These are phyloP conservation scores for Xylaria cubensis DNA, from an alignment of 495 filamentous ascomycete genomes.

Conservation along the genomic window DNA sequence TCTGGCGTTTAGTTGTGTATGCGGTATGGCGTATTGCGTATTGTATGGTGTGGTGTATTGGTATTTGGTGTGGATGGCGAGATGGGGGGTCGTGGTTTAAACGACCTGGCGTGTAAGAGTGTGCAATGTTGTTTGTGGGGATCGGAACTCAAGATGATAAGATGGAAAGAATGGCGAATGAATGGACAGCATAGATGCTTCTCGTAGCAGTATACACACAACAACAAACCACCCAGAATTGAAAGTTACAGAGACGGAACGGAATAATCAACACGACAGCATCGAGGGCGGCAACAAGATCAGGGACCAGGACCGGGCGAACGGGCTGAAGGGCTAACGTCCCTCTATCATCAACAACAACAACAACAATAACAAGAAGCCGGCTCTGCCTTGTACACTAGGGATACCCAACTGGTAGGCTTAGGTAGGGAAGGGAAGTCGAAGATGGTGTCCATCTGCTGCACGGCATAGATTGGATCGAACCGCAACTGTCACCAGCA, in stretches of 20 bases:
- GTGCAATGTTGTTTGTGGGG: slow-evolving; percentile 31
- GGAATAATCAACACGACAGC: slow-evolving; percentile 14
- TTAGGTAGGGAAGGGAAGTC: slow-evolving; percentile 6
- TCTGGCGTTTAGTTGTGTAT: slow-evolving; percentile 17
- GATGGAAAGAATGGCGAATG: slow-evolving; percentile 20
- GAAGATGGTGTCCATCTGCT: slow-evolving; percentile 6
- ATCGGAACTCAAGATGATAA: slow-evolving; percentile 5
- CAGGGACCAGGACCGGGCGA: slow-evolving; percentile 16
- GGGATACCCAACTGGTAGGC: background rate
- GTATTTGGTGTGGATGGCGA: slow-evolving; percentile 18
- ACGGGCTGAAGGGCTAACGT: background rate
- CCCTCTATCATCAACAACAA: background rate
- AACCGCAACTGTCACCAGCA: background rate
- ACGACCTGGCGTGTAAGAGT: slow-evolving; percentile 38
- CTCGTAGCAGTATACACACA: slow-evolving; percentile 27
- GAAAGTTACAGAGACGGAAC: slow-evolving; percentile 20
- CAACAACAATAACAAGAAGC: background rate
- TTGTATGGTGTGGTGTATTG: slow-evolving; percentile 21
- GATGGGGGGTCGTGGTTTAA: slow-evolving; percentile 30
- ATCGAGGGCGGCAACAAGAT: slow-evolving; percentile 15
- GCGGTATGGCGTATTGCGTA: slow-evolving; percentile 14
- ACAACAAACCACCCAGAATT: slow-evolving; percentile 9
- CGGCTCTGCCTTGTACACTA: background rate
- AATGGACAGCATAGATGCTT: slow-evolving; percentile 27
- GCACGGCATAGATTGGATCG: background rate